Evolutionary conservation across 495 filamentous ascomycete species (phyloP).

Genomic region (Hamigera avellanea): DNA sequence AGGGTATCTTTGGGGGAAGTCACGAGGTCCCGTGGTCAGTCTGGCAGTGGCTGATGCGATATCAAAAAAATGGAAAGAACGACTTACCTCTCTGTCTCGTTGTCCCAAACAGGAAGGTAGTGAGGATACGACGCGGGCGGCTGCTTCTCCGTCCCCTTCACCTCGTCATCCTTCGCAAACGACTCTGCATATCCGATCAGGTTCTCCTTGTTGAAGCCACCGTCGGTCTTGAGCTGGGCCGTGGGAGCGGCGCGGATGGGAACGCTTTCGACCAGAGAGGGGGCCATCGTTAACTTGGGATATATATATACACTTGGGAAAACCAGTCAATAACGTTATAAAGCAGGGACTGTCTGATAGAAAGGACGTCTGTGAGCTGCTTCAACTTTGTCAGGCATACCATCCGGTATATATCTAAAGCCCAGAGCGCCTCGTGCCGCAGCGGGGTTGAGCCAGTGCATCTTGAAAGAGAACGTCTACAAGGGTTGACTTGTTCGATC

Average conservation of each 20-base stretch:
- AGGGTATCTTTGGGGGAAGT: constrained; percentile 21
- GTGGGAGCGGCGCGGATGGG: neutral
- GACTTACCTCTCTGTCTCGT: constrained; percentile 29
- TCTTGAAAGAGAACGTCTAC: too few relatives aligned
- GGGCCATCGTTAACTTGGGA: constrained; percentile 10
- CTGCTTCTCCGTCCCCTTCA: constrained; percentile 33
- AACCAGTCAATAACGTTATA: too few relatives aligned
- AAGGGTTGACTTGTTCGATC: too few relatives aligned
- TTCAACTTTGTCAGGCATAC: too few relatives aligned
- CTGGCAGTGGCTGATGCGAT: too few relatives aligned
- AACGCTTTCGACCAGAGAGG: constrained; percentile 11
- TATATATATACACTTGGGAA: too few relatives aligned
- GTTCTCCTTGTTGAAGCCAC: constrained; percentile 53
- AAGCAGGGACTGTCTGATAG: too few relatives aligned
- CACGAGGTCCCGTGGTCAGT: neutral
- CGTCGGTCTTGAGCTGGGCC: constrained; percentile 25
- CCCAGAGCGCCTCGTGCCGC: too few relatives aligned
- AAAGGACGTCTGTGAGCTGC: neutral
- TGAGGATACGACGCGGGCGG: constrained; percentile 50
- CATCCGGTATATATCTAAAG: too few relatives aligned
- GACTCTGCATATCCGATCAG: constrained; percentile 38
- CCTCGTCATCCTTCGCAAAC: constrained; percentile 28
- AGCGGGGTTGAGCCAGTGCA: too few relatives aligned
- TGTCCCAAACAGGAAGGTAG: constrained; percentile 70
- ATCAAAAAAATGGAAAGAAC: too few relatives aligned